These are phyloP conservation scores for Ploettnerulaceae sp. DNA, from an alignment of 2,329 filamentous ascomycete genomes.

Conservation along the genomic window DNA sequence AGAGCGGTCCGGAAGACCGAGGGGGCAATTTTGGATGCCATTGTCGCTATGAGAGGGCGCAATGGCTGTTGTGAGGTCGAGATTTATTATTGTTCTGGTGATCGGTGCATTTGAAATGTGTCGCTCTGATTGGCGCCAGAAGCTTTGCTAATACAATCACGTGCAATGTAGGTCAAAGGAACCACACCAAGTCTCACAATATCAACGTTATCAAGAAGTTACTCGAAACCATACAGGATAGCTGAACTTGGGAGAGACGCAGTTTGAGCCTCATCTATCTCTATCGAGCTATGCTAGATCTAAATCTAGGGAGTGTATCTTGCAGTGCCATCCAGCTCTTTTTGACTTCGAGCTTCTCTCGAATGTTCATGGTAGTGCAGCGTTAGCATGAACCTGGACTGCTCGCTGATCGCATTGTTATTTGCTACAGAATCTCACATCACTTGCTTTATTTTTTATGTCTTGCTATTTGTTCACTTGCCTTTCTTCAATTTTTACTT, in stretches of 20 bases:
- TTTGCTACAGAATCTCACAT: background rate
- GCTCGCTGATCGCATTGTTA: background rate
- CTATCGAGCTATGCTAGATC: background rate
- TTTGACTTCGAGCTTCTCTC: constrained; percentile 1
- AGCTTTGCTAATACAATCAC: background rate
- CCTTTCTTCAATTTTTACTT: background rate
- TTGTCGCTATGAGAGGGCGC: constrained; percentile 39
- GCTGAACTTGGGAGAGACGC: background rate
- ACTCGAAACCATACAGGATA: constrained; percentile 1
- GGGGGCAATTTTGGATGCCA: constrained; percentile 81
- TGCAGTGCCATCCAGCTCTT: background rate
- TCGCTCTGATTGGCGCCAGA: constrained; percentile 17
- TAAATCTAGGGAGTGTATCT: background rate
- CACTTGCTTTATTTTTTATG: background rate
- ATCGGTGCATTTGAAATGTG: constrained; percentile 21
- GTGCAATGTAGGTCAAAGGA: background rate
- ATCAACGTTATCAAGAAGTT: background rate
- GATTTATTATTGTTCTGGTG: constrained; percentile 7
- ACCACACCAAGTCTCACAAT: background rate
- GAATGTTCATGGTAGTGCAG: constrained; percentile 10
- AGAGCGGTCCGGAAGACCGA: constrained; percentile 65
- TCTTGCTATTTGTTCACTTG: no score
- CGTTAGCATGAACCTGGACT: constrained; percentile 1
- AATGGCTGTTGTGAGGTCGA: constrained; percentile 31
- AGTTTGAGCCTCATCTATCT: background rate